Evolutionary conservation across 1,139 yeast species (phyloP).

Genomic region (Geotrichum reessii): DNA sequence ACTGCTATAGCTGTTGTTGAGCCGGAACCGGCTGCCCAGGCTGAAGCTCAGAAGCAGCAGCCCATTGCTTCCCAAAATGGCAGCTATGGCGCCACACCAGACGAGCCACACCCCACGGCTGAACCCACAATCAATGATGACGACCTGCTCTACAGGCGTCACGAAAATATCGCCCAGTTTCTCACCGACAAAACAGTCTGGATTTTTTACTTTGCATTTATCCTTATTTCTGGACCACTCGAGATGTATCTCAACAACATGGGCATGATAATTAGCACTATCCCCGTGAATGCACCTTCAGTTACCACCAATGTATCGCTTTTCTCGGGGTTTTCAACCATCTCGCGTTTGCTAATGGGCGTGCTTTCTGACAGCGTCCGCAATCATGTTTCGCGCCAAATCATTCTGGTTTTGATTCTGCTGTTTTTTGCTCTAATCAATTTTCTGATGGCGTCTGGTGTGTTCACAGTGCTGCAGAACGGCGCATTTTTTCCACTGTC

Average conservation of each 20-base stretch:
- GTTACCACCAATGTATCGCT: conserved; percentile 49
- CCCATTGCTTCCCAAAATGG: background rate
- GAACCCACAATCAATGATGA: background rate
- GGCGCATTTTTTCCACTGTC: conserved; percentile 36
- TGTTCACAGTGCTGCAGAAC: conserved; percentile 37
- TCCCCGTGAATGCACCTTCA: conserved; percentile 28
- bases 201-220: conserved; percentile 55
- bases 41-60: background rate
- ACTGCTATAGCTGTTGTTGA: background rate
- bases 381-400: conserved; percentile 30
- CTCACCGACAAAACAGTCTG: conserved; percentile 61
- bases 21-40: background rate
- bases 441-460: conserved; percentile 31
- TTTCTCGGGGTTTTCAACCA: conserved; percentile 52
- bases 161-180: conserved; percentile 36
- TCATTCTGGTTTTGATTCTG: conserved; percentile 27
- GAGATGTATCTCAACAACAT: conserved; percentile 83
- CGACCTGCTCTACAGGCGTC: conserved; percentile 4
- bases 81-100: background rate
- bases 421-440: conserved; percentile 28
- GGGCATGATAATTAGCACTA: conserved; percentile 49
- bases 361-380: conserved; percentile 50
- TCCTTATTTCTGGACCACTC: conserved; percentile 74
- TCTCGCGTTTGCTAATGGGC: conserved; percentile 64
- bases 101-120: background rate